Percentiles rank a stretch among this genome's conserved stretches.
Evolutionary conservation across 441 rosid genomes (phyloP).

Genomic region (Syzygium syzygioides): DNA sequence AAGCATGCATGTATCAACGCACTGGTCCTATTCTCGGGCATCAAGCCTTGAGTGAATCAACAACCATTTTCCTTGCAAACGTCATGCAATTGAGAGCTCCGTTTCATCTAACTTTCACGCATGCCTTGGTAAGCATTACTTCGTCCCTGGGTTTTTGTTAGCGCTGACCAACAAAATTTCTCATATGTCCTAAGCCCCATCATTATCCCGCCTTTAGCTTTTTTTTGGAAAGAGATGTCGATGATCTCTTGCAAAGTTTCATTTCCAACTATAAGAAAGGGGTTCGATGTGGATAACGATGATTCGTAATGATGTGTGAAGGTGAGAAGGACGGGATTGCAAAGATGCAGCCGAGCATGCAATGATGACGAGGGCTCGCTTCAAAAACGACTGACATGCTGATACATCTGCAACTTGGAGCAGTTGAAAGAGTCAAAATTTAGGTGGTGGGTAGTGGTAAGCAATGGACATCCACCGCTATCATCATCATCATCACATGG

Average conservation of each 20-base stretch:
- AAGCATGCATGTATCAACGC: neutral
- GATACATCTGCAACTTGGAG: neutral
- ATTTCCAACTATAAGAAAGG: neutral
- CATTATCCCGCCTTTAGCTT: neutral
- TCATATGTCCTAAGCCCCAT: neutral
- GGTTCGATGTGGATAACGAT: neutral
- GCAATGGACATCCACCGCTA: neutral
- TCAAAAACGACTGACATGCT: neutral
- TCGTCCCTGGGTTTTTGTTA: neutral
- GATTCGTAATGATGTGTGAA: neutral
- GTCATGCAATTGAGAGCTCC: conserved; percentile 42
- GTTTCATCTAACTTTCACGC: conserved; percentile 19
- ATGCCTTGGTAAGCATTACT: neutral
- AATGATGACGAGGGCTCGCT: neutral
- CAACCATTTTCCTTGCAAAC: neutral
- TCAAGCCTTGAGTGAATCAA: neutral
- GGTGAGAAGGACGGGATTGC: neutral
- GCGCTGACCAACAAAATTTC: neutral
- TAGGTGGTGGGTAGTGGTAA: neutral
- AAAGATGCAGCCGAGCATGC: neutral
- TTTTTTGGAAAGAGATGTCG: neutral
- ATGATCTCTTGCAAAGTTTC: neutral
- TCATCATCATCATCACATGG: neutral
- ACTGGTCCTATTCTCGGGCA: neutral
- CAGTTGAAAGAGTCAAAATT: neutral